phyloP scores from a whole-genome alignment of 192 early-diverging fungal species.

The Coemansia javaensis region DNA sequence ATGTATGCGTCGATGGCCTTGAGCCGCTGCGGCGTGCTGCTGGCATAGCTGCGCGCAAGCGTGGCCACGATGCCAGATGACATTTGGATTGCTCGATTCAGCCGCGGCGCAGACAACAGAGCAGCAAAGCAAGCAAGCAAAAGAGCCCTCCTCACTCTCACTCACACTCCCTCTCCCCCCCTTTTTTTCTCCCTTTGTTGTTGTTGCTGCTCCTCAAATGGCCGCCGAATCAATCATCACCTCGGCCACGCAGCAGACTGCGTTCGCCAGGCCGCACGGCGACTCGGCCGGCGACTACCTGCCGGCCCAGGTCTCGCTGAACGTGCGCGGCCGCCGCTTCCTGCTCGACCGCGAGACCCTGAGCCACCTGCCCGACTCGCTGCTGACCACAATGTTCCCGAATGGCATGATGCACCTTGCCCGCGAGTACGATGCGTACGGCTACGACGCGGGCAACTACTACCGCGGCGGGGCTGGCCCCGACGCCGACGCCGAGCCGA shows the following conservation, averaged over 20 bases:
- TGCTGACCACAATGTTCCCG: conserved; percentile 50
- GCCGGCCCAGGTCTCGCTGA: conserved; percentile 33
- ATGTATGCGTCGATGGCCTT: conserved; percentile 94
- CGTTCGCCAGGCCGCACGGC: conserved; percentile 53
- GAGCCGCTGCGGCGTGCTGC: conserved; percentile 69
- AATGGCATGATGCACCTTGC: conserved; percentile 31
- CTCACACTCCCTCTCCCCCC: neutral
- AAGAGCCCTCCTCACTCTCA: neutral
- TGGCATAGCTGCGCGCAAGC: conserved; percentile 47
- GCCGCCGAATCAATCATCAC: conserved; percentile 47
- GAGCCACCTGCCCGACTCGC: conserved; percentile 47
- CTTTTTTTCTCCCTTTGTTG: too few relatives aligned
- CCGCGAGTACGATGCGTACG: conserved; percentile 24
- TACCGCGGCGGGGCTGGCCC: conserved; percentile 13
- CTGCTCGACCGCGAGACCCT: conserved; percentile 49
- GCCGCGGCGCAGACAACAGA: too few relatives aligned
- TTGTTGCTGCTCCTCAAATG: too few relatives aligned
- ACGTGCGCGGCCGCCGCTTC: conserved; percentile 46
- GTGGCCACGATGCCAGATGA: conserved; percentile 4
- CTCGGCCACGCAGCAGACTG: conserved; percentile 33
- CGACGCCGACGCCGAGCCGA: conserved; percentile 20
- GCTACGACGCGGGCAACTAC: conserved; percentile 20
- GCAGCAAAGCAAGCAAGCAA: neutral
- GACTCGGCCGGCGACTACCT: conserved; percentile 36
- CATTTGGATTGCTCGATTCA: conserved; percentile 5